Percentiles rank a stretch among this genome's conserved stretches.
Conservation (phyloP, 1,139 yeast species). For the Suzukiozyma palmioleophila region DNA sequence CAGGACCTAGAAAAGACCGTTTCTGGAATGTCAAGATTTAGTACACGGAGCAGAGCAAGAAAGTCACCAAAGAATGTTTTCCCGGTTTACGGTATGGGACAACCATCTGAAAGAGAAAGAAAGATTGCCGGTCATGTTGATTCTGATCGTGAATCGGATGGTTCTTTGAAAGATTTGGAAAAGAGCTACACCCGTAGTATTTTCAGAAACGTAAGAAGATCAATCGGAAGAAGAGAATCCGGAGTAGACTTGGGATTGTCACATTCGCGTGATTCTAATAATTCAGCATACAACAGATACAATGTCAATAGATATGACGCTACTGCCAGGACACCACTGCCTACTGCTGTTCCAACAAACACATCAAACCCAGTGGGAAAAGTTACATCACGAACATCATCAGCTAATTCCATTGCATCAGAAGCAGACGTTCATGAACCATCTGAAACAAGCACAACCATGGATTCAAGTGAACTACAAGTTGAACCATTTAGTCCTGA, state of each 20-base stretch:
- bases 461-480: too few relatives aligned
- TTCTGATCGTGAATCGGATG: conserved; percentile 5
- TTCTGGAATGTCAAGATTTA: conserved; percentile 1
- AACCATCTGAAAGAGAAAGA: conserved; percentile 50
- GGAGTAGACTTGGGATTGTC: background rate
- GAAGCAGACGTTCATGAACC: too few relatives aligned
- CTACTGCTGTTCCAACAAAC: too few relatives aligned
- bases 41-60: conserved; percentile 1
- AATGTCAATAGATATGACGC: background rate
- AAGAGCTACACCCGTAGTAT: conserved; percentile 29
- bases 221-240: conserved; percentile 5
- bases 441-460: too few relatives aligned
- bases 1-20: background rate
- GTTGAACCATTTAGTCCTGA: too few relatives aligned
- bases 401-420: too few relatives aligned
- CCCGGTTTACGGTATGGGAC: conserved; percentile 76
- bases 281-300: background rate
- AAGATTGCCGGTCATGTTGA: conserved; percentile 46
- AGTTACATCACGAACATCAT: too few relatives aligned
- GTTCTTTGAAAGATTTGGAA: conserved; percentile 8
- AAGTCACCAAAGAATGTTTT: conserved; percentile 69
- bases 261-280: background rate
- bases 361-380: too few relatives aligned
- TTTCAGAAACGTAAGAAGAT: conserved; percentile 14
- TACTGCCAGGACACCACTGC: too few relatives aligned